These are phyloP conservation scores for Echites panduratus DNA, from an alignment of 257 asterid genomes.

Conservation along the genomic window DNA sequence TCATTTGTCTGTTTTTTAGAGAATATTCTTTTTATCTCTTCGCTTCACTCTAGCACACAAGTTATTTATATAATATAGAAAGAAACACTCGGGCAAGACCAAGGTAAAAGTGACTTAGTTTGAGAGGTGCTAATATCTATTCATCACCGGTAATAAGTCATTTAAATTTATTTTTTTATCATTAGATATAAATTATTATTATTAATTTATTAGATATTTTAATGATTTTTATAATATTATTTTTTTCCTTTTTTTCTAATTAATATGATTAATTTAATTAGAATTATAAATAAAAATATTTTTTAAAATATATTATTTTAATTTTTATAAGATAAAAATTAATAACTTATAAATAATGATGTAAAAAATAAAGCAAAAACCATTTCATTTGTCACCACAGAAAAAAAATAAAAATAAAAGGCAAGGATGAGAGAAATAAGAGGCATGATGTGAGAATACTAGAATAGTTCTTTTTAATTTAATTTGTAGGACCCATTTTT, in stretches of 20 bases:
- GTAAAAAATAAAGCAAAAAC: neutral
- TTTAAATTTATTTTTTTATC: too few species aligned
- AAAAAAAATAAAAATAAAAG: neutral
- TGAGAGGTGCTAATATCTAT: neutral
- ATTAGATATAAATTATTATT: too few species aligned
- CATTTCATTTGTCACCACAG: neutral
- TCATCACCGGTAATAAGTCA: too few species aligned
- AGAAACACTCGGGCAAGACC: neutral
- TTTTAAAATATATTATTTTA: too few species aligned
- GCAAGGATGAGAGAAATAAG: neutral
- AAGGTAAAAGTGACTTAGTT: neutral
- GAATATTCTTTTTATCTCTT: neutral
- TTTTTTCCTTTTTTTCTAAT: too few species aligned
- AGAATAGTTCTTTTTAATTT: neutral
- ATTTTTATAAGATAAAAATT: too few species aligned
- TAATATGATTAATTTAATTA: too few species aligned
- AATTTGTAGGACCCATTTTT: neutral
- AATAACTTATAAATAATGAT: too few species aligned
- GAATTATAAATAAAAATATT: too few species aligned
- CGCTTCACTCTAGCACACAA: neutral
- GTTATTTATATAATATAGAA: neutral
- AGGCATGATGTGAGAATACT: neutral
- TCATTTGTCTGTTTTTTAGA: neutral
- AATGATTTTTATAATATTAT: too few species aligned
- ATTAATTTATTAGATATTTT: too few species aligned